These are phyloP conservation scores for Hyparrhenia diplandra DNA, from an alignment of 176 grass and related monocot genomes.

Conservation along the genomic window DNA sequence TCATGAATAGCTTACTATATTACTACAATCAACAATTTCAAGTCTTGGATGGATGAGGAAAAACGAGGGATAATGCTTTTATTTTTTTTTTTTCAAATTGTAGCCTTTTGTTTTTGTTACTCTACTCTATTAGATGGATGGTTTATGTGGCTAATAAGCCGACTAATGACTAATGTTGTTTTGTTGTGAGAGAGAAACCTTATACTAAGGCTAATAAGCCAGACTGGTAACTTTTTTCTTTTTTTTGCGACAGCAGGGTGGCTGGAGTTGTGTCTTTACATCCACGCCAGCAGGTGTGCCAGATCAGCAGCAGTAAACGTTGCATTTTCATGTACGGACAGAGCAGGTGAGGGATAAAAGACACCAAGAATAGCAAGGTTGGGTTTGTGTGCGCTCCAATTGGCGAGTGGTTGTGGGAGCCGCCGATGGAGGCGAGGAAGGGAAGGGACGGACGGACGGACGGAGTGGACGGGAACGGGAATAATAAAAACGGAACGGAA, in stretches of 20 bases:
- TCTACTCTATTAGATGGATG: no score
- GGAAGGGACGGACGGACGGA: not conserved
- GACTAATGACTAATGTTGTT: no score
- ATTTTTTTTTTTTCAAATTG: not conserved
- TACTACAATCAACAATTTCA: not conserved
- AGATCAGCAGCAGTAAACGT: not conserved
- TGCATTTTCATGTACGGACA: not conserved
- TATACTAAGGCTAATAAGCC: no score
- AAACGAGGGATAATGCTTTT: not conserved
- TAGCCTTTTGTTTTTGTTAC: not conserved
- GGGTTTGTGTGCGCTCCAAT: not conserved
- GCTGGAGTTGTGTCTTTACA: not conserved
- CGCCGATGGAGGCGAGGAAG: not conserved
- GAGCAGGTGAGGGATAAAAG: not conserved
- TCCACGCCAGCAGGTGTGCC: not conserved
- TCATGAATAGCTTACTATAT: no score
- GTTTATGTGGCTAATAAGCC: no score
- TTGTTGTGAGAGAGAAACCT: no score
- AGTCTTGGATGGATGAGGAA: not conserved
- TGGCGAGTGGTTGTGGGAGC: conserved; percentile 13
- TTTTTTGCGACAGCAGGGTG: no score
- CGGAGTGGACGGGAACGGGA: not conserved
- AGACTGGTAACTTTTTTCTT: no score
- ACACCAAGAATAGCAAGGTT: conserved; percentile 19
- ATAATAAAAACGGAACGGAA: conserved; percentile 12